Evolutionary conservation across 2,329 filamentous ascomycete species (phyloP).

Genomic region (Arthroderma uncinatum): DNA sequence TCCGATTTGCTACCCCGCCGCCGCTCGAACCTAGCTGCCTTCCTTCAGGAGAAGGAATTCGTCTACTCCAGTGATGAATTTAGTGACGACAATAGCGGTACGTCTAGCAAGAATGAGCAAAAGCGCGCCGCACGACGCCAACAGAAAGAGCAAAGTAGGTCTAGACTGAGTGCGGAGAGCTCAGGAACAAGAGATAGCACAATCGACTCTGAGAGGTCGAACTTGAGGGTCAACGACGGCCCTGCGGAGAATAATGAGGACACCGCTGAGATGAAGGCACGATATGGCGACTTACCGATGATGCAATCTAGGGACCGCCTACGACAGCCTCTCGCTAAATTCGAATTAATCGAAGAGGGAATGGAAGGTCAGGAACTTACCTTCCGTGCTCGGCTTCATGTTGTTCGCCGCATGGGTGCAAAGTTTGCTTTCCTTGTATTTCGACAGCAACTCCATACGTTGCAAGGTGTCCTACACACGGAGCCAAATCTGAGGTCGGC

Average conservation of each 20-base stretch:
- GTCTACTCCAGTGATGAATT: constrained; percentile 36
- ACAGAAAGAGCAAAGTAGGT: constrained; percentile 26
- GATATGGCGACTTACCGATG: constrained; percentile 48
- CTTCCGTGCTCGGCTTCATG: constrained; percentile 65
- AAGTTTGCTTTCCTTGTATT: constrained; percentile 77
- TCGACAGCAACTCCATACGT: constrained; percentile 68
- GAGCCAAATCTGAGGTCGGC: constrained; percentile 52
- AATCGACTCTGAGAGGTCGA: background rate
- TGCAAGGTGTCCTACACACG: constrained; percentile 67
- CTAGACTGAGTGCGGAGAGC: constrained; percentile 27
- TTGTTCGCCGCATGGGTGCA: constrained; percentile 68
- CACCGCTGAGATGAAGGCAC: constrained; percentile 47
- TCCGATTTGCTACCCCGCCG: constrained; percentile 25
- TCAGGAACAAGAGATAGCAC: constrained; percentile 21
- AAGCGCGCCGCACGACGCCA: constrained; percentile 32
- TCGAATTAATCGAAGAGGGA: constrained; percentile 43
- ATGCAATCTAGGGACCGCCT: constrained; percentile 47
- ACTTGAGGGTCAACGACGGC: background rate
- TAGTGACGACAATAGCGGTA: constrained; percentile 26
- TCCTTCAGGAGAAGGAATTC: constrained; percentile 33
- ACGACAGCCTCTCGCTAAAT: constrained; percentile 37
- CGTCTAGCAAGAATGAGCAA: constrained; percentile 36
- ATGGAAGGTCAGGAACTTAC: constrained; percentile 49
- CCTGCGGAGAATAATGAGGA: constrained; percentile 23
- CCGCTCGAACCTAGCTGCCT: constrained; percentile 31